Evolutionary conservation across 1,284 basidiomycete species (phyloP).

Genomic region (Thelephora terrestris): DNA sequence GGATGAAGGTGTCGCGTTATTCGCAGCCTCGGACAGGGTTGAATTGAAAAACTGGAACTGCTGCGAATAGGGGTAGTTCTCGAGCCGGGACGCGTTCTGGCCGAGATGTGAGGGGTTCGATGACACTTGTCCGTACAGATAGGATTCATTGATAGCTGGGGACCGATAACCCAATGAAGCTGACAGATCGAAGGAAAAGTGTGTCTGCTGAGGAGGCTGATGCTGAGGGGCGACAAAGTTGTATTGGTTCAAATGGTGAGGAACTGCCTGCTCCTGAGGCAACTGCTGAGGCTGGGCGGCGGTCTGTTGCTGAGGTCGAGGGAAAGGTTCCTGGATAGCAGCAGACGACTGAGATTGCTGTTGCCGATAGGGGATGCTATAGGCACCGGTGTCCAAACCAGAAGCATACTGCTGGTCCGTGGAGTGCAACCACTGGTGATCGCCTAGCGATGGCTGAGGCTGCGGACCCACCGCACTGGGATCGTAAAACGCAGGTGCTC

Average conservation of each 20-base stretch:
- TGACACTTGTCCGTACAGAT: background rate
- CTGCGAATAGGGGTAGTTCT: background rate
- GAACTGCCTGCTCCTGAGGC: slow-evolving; percentile 6
- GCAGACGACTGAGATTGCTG: background rate
- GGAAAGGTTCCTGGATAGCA: slow-evolving; percentile 12
- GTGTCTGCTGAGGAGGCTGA: background rate
- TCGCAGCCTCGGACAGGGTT: too few relatives aligned
- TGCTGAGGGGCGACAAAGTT: slow-evolving; percentile 14
- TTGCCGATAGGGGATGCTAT: slow-evolving; percentile 7
- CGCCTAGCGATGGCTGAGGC: background rate
- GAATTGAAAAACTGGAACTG: background rate
- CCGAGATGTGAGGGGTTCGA: background rate
- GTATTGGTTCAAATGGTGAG: slow-evolving; percentile 16
- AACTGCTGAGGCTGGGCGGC: background rate
- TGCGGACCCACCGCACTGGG: background rate
- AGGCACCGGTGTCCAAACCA: background rate
- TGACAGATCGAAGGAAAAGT: background rate
- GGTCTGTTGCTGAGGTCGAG: slow-evolving; percentile 6
- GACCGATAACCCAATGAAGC: background rate
- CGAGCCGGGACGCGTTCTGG: slow-evolving; percentile 1
- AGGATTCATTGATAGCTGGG: background rate
- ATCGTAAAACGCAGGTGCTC: background rate
- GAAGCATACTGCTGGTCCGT: background rate
- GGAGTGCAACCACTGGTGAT: background rate
- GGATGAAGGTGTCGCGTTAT: background rate